A percentile compares a stretch with the other conserved stretches of the same genome.
phyloP scores from a whole-genome alignment of 495 filamentous ascomycete species.

The Aspergillus ostianus region DNA sequence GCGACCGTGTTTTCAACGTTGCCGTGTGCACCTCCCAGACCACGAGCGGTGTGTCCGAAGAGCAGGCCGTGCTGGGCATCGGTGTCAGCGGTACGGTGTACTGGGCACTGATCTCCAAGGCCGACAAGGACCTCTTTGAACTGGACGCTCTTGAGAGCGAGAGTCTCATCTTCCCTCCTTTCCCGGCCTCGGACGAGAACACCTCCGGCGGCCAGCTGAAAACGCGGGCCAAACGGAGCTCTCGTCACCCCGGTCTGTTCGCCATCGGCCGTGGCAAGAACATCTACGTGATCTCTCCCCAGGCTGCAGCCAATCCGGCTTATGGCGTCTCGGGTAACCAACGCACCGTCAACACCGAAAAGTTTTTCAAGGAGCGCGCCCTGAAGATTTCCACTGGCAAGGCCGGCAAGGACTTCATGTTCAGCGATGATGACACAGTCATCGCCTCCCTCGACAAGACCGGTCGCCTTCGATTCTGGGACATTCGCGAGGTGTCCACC shows the following conservation, averaged over 20 bases:
- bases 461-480: slow-evolving; percentile 95
- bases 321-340: slow-evolving; percentile 71
- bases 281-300: slow-evolving; percentile 86
- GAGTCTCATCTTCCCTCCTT: slow-evolving; percentile 79
- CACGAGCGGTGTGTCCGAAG: slow-evolving; percentile 42
- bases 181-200: slow-evolving; percentile 71
- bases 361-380: slow-evolving; percentile 78
- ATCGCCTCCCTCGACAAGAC: slow-evolving; percentile 97
- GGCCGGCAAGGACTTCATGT: slow-evolving; percentile 95
- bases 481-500: slow-evolving; percentile 73
- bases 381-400: slow-evolving; percentile 95
- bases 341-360: slow-evolving; percentile 76
- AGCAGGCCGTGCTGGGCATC: slow-evolving; percentile 83
- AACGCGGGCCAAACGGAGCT: slow-evolving; percentile 87
- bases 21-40: slow-evolving; percentile 65
- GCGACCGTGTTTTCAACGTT: slow-evolving; percentile 94
- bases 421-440: slow-evolving; percentile 91
- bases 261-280: slow-evolving; percentile 93
- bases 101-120: slow-evolving; percentile 74
- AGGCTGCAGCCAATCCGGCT: slow-evolving; percentile 65
- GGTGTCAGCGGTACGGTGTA: slow-evolving; percentile 92
- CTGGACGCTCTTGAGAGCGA: slow-evolving; percentile 69
- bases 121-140: slow-evolving; percentile 70
- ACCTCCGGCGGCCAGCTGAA: slow-evolving; percentile 87
- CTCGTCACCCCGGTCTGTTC: slow-evolving; percentile 85